Conservation (phyloP, 2,329 filamentous ascomycete genomes). For the Thermothelomyces thermophilus region DNA sequence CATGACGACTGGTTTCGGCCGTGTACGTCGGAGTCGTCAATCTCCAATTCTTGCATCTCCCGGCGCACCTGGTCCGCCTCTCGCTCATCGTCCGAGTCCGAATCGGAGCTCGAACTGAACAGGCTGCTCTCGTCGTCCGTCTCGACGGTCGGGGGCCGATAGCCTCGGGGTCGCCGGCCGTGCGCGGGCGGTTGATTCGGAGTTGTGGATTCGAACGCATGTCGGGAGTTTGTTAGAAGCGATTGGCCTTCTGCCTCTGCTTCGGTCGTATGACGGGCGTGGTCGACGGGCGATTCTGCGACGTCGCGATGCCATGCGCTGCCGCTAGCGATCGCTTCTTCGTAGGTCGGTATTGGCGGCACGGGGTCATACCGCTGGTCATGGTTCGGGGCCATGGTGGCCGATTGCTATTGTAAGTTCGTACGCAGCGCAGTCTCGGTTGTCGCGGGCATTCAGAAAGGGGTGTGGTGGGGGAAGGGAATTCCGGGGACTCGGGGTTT, state of each 20-base stretch:
- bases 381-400: slow-evolving; percentile 8
- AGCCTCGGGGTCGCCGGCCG: slow-evolving; percentile 48
- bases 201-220: slow-evolving; percentile 32
- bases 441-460: slow-evolving; percentile 1
- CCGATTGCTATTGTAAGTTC: background rate
- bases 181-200: slow-evolving; percentile 20
- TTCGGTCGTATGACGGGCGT: slow-evolving; percentile 57
- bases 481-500: background rate
- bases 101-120: slow-evolving; percentile 40
- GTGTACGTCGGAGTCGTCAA: slow-evolving; percentile 57
- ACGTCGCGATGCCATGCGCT: slow-evolving; percentile 40
- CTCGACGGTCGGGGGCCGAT: slow-evolving; percentile 76
- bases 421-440: background rate
- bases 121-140: slow-evolving; percentile 57
- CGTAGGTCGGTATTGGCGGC: slow-evolving; percentile 76
- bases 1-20: slow-evolving; percentile 39
- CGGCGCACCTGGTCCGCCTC: slow-evolving; percentile 64
- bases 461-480: background rate
- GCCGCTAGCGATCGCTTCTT: slow-evolving; percentile 63
- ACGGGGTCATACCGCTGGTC: slow-evolving; percentile 54
- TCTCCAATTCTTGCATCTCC: slow-evolving; percentile 85
- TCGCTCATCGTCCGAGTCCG: slow-evolving; percentile 38
- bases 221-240: slow-evolving; percentile 55
- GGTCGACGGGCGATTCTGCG: slow-evolving; percentile 50
- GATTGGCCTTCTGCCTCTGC: slow-evolving; percentile 74